Evolutionary conservation across 306 rosid genomes (phyloP).

Genomic region (Arachis stenosperma): DNA sequence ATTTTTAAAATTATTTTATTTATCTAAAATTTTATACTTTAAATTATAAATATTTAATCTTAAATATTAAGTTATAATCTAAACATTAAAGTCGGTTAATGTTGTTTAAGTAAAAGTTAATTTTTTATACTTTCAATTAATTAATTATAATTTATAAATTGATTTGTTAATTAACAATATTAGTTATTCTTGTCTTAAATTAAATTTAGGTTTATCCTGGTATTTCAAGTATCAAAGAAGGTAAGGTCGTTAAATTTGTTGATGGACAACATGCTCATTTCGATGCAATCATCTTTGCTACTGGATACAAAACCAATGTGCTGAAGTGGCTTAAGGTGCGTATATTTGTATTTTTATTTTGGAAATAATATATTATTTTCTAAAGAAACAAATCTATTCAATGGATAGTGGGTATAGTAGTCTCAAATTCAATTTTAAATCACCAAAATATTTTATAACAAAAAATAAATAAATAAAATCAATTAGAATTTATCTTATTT

Average conservation of each 20-base stretch:
- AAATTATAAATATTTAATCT: no score
- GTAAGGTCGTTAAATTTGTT: constrained; percentile 39
- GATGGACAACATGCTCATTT: constrained; percentile 45
- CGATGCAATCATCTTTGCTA: constrained; percentile 68
- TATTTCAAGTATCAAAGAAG: constrained; percentile 37
- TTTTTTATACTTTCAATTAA: no score
- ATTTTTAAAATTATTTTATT: no score
- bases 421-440: neutral
- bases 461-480: neutral
- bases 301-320: constrained; percentile 65
- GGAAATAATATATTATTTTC: no score
- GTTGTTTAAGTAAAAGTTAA: no score
- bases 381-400: no score
- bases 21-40: no score
- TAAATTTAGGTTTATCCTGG: constrained; percentile 53
- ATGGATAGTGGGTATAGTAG: neutral
- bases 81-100: no score
- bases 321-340: constrained; percentile 67
- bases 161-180: no score
- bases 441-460: neutral
- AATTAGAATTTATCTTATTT: no score
- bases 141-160: no score
- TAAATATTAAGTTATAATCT: no score
- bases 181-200: neutral
- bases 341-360: neutral